Evolutionary conservation across 176 grass and related monocot species (phyloP).

Genomic region (Musa troglodytarum): DNA sequence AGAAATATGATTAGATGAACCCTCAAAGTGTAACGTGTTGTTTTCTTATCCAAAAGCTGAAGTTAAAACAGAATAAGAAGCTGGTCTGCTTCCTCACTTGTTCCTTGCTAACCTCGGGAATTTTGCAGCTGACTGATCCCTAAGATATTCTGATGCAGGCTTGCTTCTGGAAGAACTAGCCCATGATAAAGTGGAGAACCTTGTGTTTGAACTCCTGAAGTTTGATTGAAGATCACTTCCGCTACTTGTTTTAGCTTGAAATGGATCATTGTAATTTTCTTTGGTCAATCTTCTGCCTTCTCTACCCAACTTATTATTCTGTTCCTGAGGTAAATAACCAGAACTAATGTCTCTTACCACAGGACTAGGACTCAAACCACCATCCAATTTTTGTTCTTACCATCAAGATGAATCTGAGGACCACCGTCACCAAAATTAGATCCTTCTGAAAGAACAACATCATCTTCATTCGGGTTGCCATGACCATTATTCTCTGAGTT

Average conservation of each 20-base stretch:
- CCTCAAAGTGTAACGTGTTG: slow-evolving; percentile 45
- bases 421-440: slow-evolving; percentile 31
- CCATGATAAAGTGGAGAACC: slow-evolving; percentile 23
- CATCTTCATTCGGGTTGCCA: slow-evolving; percentile 31
- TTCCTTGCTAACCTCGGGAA: slow-evolving; percentile 43
- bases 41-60: slow-evolving; percentile 30
- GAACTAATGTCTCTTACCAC: not conserved
- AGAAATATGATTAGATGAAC: slow-evolving; percentile 30
- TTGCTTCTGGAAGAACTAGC: slow-evolving; percentile 39
- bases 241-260: slow-evolving; percentile 51
- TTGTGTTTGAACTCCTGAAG: slow-evolving; percentile 28
- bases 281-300: slow-evolving; percentile 27
- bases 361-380: slow-evolving; percentile 21
- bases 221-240: slow-evolving; percentile 24
- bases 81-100: slow-evolving; percentile 48
- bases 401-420: slow-evolving; percentile 42
- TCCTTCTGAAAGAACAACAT: slow-evolving; percentile 32
- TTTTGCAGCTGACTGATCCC: slow-evolving; percentile 43
- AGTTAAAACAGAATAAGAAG: slow-evolving; percentile 25
- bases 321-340: slow-evolving; percentile 19
- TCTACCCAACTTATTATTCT: slow-evolving; percentile 28
- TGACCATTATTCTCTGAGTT: slow-evolving; percentile 30
- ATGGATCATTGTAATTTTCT: slow-evolving; percentile 37
- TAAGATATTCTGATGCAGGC: slow-evolving; percentile 31
- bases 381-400: slow-evolving; percentile 29